phyloP scores from a whole-genome alignment of 306 rosid genomes.

The Hippophae rhamnoides region DNA sequence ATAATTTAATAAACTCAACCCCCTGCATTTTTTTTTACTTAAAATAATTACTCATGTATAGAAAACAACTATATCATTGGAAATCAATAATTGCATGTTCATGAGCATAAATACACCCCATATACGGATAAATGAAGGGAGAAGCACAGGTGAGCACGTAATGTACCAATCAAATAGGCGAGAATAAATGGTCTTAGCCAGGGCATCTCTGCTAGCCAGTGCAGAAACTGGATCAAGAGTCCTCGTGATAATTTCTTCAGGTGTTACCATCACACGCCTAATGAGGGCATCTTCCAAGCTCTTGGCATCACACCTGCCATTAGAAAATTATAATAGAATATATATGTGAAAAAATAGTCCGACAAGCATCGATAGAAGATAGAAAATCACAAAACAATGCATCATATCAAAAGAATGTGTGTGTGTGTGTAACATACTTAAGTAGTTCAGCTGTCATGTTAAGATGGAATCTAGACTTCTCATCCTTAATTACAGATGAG shows the following conservation, averaged over 20 bases:
- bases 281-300: constrained; percentile 98
- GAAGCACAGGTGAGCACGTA: neutral
- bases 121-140: too few species aligned
- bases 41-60: too few species aligned
- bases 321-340: constrained; percentile 7
- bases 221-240: neutral
- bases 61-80: too few species aligned
- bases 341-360: constrained; percentile 2
- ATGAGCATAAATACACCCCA: too few species aligned
- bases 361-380: neutral
- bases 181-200: constrained; percentile 61
- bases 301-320: constrained; percentile 71
- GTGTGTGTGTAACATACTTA: constrained; percentile 27
- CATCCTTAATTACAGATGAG: constrained; percentile 90
- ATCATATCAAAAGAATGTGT: constrained; percentile 15
- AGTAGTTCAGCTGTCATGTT: constrained; percentile 84
- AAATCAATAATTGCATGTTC: too few species aligned
- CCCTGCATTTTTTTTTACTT: too few species aligned
- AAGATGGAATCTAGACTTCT: constrained; percentile 92
- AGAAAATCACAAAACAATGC: constrained; percentile 7
- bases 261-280: constrained; percentile 98
- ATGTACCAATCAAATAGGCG: neutral
- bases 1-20: constrained; percentile 4
- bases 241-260: constrained; percentile 61
- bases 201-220: constrained; percentile 50